phyloP scores from a whole-genome alignment of 495 filamentous ascomycete species.

The Daldinia vernicosa region DNA sequence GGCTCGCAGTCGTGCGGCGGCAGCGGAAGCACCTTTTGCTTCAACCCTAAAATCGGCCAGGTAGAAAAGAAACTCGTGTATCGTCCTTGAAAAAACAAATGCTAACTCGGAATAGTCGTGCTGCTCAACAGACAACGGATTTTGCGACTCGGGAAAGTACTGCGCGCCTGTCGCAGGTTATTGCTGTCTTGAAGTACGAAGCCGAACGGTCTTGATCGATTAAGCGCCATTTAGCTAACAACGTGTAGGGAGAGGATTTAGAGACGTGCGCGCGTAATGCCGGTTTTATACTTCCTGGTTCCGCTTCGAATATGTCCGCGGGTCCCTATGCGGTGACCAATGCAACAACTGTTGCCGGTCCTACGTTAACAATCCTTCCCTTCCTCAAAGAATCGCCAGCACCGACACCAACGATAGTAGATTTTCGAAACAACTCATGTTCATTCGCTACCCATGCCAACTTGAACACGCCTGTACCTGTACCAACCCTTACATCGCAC shows the following conservation, averaged over 20 bases:
- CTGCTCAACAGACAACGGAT: constrained; percentile 50
- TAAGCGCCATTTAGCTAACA: constrained; percentile 21
- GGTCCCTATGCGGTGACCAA: not conserved
- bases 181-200: constrained; percentile 53
- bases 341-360: constrained; percentile 3
- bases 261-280: constrained; percentile 49
- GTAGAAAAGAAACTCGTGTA: constrained; percentile 26
- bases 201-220: not conserved
- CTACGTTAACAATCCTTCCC: constrained; percentile 36
- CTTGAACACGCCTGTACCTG: constrained; percentile 14
- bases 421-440: constrained; percentile 11
- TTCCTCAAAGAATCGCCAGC: constrained; percentile 23
- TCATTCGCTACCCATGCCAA: constrained; percentile 18
- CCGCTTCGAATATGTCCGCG: constrained; percentile 10
- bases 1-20: constrained; percentile 49
- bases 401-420: not conserved
- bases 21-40: constrained; percentile 47
- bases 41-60: constrained; percentile 48
- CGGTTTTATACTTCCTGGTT: constrained; percentile 45
- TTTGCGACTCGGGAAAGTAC: constrained; percentile 49
- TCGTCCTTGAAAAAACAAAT: not conserved
- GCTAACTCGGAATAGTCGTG: constrained; percentile 48
- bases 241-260: constrained; percentile 49
- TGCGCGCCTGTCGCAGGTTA: constrained; percentile 55
- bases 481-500: constrained; percentile 14